phyloP scores from a whole-genome alignment of 495 filamentous ascomycete genomes.

The Xylaria castorea region DNA sequence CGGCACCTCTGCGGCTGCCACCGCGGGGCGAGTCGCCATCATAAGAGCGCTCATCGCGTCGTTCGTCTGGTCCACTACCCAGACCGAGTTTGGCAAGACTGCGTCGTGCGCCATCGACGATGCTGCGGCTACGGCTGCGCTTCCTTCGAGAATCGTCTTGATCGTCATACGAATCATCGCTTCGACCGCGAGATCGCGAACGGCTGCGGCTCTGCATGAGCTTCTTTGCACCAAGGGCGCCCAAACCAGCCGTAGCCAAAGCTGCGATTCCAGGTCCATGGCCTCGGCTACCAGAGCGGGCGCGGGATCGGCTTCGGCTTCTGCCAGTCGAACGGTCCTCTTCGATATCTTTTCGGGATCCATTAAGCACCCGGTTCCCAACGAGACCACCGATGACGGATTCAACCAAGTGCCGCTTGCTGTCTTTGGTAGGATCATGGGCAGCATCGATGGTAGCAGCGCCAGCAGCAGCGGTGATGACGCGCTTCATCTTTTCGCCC shows the following conservation, averaged over 20 bases:
- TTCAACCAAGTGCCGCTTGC: conserved; percentile 69
- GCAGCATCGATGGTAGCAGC: conserved; percentile 85
- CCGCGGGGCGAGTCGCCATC: conserved; percentile 41
- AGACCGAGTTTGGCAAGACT: conserved; percentile 54
- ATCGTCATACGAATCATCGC: conserved; percentile 60
- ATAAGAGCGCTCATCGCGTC: conserved; percentile 46
- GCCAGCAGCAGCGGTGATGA: conserved; percentile 84
- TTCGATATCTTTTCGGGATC: conserved; percentile 67
- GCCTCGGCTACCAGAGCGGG: conserved; percentile 53
- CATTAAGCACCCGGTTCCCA: conserved; percentile 80
- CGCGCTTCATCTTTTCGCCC: conserved; percentile 83
- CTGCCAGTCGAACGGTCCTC: conserved; percentile 58
- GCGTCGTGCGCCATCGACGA: conserved; percentile 52
- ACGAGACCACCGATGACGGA: conserved; percentile 86
- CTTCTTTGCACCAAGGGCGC: conserved; percentile 84
- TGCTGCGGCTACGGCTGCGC: conserved; percentile 59
- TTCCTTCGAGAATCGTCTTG: conserved; percentile 46
- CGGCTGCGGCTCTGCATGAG: conserved; percentile 72
- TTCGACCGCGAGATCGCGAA: conserved; percentile 61
- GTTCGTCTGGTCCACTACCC: conserved; percentile 52
- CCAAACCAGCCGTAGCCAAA: conserved; percentile 75
- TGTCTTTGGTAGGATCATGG: conserved; percentile 74
- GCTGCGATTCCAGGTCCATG: conserved; percentile 62
- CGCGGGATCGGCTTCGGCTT: conserved; percentile 60
- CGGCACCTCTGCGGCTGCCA: conserved; percentile 40